Conservation (phyloP, 805 yeast genomes). For the Ogataea degrootiae region DNA sequence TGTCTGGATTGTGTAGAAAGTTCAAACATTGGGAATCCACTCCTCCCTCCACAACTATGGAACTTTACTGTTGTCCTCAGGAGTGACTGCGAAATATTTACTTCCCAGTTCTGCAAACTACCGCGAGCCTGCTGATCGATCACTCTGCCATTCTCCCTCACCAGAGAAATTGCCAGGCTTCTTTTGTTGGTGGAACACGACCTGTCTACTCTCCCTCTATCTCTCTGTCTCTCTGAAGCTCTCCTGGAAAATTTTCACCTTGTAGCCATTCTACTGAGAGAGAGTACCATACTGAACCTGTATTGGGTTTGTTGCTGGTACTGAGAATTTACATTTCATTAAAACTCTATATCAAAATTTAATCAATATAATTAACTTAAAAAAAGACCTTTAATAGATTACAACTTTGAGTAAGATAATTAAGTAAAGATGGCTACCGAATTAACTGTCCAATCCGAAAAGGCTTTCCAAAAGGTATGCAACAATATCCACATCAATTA, state of each 20-base stretch:
- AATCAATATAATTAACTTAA: no score
- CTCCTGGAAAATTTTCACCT: conserved; percentile 9
- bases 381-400: background rate
- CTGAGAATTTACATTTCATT: no score
- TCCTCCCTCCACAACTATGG: background rate
- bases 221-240: background rate
- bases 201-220: background rate
- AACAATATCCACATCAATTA: background rate
- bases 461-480: conserved; percentile 99
- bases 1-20: background rate
- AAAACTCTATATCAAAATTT: no score
- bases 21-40: background rate
- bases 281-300: background rate
- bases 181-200: no score
- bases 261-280: background rate
- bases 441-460: conserved; percentile 99
- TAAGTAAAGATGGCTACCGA: conserved; percentile 88
- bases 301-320: no score
- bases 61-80: no score
- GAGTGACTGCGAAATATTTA: background rate
- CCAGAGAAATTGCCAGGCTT: no score
- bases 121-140: no score
- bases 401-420: conserved; percentile 14
- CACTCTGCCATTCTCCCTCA: no score
- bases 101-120: background rate